Evolutionary conservation across 768 basidiomycete genomes (phyloP).

Genomic region (Rhodotorula paludigena): DNA sequence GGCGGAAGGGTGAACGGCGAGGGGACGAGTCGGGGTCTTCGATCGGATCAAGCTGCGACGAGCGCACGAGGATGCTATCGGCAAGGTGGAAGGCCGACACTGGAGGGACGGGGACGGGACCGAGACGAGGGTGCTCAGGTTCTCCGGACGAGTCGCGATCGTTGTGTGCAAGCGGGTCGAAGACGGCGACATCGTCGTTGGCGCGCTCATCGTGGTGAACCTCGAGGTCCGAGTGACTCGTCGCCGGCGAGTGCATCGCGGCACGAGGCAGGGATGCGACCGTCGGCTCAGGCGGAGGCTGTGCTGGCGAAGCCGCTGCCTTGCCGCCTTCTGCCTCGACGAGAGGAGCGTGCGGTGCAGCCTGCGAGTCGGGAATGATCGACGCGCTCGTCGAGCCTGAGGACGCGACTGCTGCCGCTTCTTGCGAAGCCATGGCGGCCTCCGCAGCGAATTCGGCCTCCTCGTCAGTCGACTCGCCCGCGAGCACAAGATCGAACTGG

Average conservation of each 20-base stretch:
- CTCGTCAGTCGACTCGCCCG: not conserved
- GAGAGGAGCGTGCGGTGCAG: not conserved
- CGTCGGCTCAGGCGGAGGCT: too few species aligned
- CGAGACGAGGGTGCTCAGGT: not conserved
- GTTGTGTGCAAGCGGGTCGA: conserved; percentile 5
- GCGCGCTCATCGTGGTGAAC: not conserved
- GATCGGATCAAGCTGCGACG: conserved; percentile 30
- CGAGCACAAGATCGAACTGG: conserved; percentile 2
- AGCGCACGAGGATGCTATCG: not conserved
- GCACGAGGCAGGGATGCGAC: not conserved
- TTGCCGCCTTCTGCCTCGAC: not conserved
- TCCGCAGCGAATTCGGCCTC: not conserved
- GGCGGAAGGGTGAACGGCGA: not conserved
- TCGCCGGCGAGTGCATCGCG: conserved; percentile 18
- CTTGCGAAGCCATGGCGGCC: not conserved
- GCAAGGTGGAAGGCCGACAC: conserved; percentile 6
- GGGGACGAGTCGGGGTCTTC: conserved; percentile 35
- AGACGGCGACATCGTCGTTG: conserved; percentile 2
- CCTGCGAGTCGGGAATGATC: conserved; percentile 33
- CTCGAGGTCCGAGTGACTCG: conserved; percentile 23
- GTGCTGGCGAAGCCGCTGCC: not conserved
- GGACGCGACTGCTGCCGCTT: not conserved
- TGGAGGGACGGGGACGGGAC: conserved; percentile 8
- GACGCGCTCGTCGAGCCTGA: conserved; percentile 7
- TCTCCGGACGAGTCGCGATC: not conserved